These are phyloP conservation scores for Aquilaria sinensis DNA, from an alignment of 345 rosid genomes.

Conservation along the genomic window DNA sequence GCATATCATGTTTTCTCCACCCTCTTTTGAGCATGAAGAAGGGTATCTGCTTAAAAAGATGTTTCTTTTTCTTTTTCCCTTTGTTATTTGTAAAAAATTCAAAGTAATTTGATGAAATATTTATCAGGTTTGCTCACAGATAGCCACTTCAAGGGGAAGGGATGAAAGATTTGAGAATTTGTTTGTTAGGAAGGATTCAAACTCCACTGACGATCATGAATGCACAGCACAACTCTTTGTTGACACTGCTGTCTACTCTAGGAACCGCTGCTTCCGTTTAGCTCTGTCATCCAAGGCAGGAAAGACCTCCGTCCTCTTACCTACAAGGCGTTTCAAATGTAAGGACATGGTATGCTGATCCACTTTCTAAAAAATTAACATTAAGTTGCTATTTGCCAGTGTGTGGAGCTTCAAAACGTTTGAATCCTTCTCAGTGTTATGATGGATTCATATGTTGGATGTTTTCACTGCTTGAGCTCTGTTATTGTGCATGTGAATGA, in stretches of 20 bases:
- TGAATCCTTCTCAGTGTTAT: neutral
- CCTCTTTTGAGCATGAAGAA: neutral
- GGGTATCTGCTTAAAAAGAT: constrained; percentile 10
- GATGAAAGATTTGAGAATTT: constrained; percentile 46
- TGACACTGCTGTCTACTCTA: constrained; percentile 89
- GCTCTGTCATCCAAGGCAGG: constrained; percentile 94
- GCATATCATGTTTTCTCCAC: too few species aligned
- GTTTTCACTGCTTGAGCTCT: too few species aligned
- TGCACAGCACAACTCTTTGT: constrained; percentile 53
- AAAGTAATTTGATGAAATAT: constrained; percentile 14
- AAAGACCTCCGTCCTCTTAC: constrained; percentile 73
- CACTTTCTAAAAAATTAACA: constrained; percentile 3
- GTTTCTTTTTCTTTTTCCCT: neutral
- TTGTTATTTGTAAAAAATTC: constrained; percentile 7
- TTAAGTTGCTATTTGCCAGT: constrained; percentile 1
- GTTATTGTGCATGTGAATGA: too few species aligned
- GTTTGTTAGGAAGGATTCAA: constrained; percentile 65
- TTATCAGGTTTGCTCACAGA: constrained; percentile 69
- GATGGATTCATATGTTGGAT: neutral
- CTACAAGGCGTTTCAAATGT: constrained; percentile 78
- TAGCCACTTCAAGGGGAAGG: constrained; percentile 39
- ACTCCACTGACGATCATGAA: constrained; percentile 21
- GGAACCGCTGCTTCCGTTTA: constrained; percentile 94
- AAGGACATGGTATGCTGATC: constrained; percentile 61
- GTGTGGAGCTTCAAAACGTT: too few species aligned